A percentile compares a stretch with the other conserved stretches of the same genome.
Conservation (phyloP, 1,284 basidiomycete species). For the Uromyces viciae-fabae region DNA sequence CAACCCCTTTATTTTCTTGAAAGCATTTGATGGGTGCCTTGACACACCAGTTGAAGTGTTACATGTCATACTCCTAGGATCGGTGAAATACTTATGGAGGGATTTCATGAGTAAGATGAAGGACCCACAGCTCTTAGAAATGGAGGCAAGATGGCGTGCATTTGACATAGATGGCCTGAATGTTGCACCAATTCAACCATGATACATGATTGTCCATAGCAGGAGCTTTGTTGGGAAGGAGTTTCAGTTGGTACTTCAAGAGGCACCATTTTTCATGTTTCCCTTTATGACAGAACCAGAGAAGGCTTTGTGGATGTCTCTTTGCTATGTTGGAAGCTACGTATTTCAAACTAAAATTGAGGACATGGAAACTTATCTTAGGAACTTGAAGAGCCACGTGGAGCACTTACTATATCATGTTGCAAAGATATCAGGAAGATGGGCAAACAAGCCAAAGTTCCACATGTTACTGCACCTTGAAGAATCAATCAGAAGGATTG, state of each 20-base stretch:
- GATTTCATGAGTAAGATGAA: neutral
- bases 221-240: constrained; percentile 55
- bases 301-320: constrained; percentile 53
- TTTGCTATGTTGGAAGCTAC: constrained; percentile 50
- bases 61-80: neutral
- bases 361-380: constrained; percentile 53
- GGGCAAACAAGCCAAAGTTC: constrained; percentile 58
- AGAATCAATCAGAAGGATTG: constrained; percentile 46
- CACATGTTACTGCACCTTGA: constrained; percentile 50
- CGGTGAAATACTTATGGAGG: neutral
- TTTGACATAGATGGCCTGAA: constrained; percentile 52
- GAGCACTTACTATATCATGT: neutral
- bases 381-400: neutral
- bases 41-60: neutral
- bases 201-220: constrained; percentile 53
- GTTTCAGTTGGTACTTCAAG: constrained; percentile 56
- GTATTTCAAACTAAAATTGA: constrained; percentile 51
- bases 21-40: neutral
- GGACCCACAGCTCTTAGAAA: neutral
- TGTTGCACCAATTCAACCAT: constrained; percentile 48
- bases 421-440: constrained; percentile 42
- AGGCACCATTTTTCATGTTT: constrained; percentile 56
- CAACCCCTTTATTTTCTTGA: neutral
- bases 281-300: constrained; percentile 50
- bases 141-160: neutral